phyloP scores from a whole-genome alignment of 1,139 yeast genomes.

The Blastobotrys proliferans region DNA sequence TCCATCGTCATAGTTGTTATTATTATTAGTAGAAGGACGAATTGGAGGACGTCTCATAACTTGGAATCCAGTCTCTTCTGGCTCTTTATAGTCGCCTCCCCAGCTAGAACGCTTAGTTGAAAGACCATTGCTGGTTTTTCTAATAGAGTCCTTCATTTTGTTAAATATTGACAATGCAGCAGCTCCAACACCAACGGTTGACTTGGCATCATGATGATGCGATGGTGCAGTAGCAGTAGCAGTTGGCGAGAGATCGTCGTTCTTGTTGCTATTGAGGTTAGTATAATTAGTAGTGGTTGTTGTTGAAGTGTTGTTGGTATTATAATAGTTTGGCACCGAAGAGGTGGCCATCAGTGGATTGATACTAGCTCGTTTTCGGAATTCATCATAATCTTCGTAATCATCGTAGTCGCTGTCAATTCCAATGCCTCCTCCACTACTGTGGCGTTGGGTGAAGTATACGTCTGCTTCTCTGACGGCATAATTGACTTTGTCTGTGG shows the following conservation, averaged over 20 bases:
- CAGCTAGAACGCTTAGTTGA: background rate
- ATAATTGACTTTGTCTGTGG: constrained; percentile 26
- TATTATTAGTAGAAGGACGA: constrained; percentile 9
- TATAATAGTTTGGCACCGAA: background rate
- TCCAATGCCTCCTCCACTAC: background rate
- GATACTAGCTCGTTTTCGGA: constrained; percentile 13
- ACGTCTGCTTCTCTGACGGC: constrained; percentile 38
- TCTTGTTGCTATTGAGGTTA: constrained; percentile 5
- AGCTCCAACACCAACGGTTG: background rate
- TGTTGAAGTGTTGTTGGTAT: constrained; percentile 2
- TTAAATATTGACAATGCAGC: background rate
- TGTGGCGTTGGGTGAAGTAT: constrained; percentile 26
- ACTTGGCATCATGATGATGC: background rate
- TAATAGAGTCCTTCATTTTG: constrained; percentile 8
- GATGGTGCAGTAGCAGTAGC: too few species aligned
- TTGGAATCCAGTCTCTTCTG: constrained; percentile 22
- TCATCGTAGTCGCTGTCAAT: constrained; percentile 17
- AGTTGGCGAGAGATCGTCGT: background rate
- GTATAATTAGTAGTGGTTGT: constrained; percentile 3
- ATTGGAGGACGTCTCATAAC: constrained; percentile 28
- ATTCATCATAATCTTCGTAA: constrained; percentile 14
- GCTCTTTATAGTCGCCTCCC: background rate
- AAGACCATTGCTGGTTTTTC: background rate
- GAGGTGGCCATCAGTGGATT: constrained; percentile 13
- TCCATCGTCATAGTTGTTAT: background rate